Evolutionary conservation across 23 red algal genomes (phyloP), one percentile per base, ranked within the genome.

Genomic region (Gracilaria gracilis): DNA sequence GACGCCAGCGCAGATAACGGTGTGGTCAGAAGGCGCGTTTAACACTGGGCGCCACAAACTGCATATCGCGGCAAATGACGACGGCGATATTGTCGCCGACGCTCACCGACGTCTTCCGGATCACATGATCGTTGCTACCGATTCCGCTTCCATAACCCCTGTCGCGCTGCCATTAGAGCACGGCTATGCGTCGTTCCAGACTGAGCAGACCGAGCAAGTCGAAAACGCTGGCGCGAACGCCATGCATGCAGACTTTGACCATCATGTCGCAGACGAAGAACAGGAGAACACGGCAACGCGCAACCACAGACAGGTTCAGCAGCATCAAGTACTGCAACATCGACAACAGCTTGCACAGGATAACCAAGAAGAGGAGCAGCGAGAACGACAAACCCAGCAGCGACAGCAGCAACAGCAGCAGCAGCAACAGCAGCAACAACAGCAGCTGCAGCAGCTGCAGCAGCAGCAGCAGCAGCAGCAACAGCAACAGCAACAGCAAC

Each of bases 111-210:
- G 61, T 14, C 33, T 65, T 7, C 61, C 61, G 14, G 61, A 65
- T 65, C 61, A 65, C 28, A 65, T 65, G 61, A 65, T 65, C 61
- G 61, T 65, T 65, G 25, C 61, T 0, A 11, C 61, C 61, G 61
- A 65, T 32, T 65, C 61, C 1, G 23, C 61, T 24, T 33, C 61
- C 25, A 65, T 65, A 11, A 7, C 61, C 4, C n/a, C 61, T 24
- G 24, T 65, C 4, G 5, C 61, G 1, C 24, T 65, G 31, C 61
- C 61, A 3, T 3, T 65, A 1, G 61, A 65, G 25, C 24, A 20
- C 20, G 8, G 20, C 25, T 65, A 65, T 24, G 25, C 25, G 5
- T 65, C 61, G 20, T 65, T 65, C 14, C 61, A 65, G 23, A 20
- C 24, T 27, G 61, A n/a, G 9, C 61, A 65, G 4, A 11, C 61